Conservation (phyloP, 2,329 filamentous ascomycete genomes). For the Colletotrichum orbiculare region DNA sequence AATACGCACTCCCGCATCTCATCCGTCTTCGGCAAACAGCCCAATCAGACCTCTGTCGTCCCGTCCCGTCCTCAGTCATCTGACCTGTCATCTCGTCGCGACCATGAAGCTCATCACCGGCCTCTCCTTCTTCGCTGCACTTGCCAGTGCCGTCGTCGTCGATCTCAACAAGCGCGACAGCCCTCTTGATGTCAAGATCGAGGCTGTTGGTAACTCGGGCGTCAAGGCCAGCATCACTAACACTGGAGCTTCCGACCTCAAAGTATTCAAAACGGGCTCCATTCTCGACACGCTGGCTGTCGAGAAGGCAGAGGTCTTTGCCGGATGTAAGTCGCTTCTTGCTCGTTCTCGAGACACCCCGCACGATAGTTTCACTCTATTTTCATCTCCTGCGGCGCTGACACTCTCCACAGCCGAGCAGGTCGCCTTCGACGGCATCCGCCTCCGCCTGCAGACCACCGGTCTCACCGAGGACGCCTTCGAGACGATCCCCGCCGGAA, state of each 20-base stretch:
- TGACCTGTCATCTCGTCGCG: not conserved
- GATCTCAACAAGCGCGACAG: slow-evolving; percentile 50
- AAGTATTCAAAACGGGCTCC: slow-evolving; percentile 64
- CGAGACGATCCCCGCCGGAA: slow-evolving; percentile 57
- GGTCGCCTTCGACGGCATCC: slow-evolving; percentile 64
- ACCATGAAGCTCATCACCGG: slow-evolving; percentile 54
- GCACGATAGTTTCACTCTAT: not conserved
- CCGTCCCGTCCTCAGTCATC: not conserved
- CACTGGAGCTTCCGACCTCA: slow-evolving; percentile 59
- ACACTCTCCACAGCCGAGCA: slow-evolving; percentile 47
- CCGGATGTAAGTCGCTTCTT: slow-evolving; percentile 52
- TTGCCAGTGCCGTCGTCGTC: slow-evolving; percentile 49
- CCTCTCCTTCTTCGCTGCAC: slow-evolving; percentile 48
- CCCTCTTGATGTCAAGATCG: slow-evolving; percentile 57
- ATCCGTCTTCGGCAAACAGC: slow-evolving; percentile 4
- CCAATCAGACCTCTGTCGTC: not conserved
- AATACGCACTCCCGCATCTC: slow-evolving; percentile 12
- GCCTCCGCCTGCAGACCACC: slow-evolving; percentile 58
- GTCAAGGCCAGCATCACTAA: slow-evolving; percentile 66
- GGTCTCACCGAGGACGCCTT: slow-evolving; percentile 61
- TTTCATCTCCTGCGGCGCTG: not conserved
- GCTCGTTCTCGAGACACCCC: not conserved
- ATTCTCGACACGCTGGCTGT: slow-evolving; percentile 63
- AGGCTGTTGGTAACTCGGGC: slow-evolving; percentile 61
- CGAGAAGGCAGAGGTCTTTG: slow-evolving; percentile 64